Conservation (phyloP, 805 yeast species). For the Ogataea kodamae region DNA sequence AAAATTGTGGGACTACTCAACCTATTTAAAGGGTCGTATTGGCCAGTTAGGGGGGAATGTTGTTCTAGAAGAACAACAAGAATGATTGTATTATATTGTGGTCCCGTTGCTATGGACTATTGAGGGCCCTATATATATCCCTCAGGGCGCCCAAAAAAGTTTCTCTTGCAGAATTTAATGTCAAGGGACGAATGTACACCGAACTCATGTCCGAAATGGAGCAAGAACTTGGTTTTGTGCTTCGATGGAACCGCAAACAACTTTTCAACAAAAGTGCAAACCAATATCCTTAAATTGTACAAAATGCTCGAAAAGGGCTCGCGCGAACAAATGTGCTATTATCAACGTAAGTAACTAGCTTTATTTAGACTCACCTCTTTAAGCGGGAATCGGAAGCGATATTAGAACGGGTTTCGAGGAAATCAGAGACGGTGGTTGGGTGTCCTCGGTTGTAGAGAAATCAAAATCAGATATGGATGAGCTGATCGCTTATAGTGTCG, state of each 20-base stretch:
- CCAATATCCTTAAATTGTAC: constrained; percentile 53
- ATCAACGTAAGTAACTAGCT: constrained; percentile 42
- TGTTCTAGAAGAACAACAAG: too few species aligned
- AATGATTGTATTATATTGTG: too few species aligned
- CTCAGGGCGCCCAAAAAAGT: too few species aligned
- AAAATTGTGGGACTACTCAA: too few species aligned
- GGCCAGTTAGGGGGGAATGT: too few species aligned
- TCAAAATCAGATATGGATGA: constrained; percentile 20
- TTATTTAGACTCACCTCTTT: neutral
- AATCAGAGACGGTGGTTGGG: constrained; percentile 22
- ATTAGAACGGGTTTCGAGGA: constrained; percentile 39
- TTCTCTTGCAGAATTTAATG: constrained; percentile 8
- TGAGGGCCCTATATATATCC: too few species aligned
- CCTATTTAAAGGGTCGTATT: too few species aligned
- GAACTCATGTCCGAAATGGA: neutral
- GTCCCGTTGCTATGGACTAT: too few species aligned
- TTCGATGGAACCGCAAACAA: constrained; percentile 62
- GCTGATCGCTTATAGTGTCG: constrained; percentile 51
- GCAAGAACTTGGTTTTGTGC: constrained; percentile 51
- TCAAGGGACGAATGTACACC: constrained; percentile 6
- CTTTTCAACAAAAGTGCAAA: constrained; percentile 52
- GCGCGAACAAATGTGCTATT: constrained; percentile 50
- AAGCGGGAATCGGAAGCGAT: constrained; percentile 58
- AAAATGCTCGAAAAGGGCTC: constrained; percentile 46
- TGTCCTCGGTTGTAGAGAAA: constrained; percentile 13